Evolutionary conservation across 371 early-diverging fungal species (phyloP).

Genomic region (Syncephalastrum racemosum): DNA sequence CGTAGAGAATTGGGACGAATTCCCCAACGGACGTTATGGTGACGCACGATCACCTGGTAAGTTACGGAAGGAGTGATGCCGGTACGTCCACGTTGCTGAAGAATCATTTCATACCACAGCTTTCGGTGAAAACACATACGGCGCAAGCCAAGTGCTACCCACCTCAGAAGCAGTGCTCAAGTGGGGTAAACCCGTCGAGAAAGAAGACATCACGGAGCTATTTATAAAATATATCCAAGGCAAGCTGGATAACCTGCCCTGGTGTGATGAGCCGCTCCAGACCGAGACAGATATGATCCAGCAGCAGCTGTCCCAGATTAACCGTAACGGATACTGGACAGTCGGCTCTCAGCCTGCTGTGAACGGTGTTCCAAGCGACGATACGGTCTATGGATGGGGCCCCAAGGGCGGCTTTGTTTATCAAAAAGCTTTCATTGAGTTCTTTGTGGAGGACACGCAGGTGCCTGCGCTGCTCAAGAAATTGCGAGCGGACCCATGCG

Average conservation of each 20-base stretch:
- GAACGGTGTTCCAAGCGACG: constrained; percentile 80
- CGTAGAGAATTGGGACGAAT: constrained; percentile 91
- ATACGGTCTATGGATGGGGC: constrained; percentile 91
- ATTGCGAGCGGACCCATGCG: constrained; percentile 54
- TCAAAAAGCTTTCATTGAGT: constrained; percentile 89
- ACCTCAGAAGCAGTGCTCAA: constrained; percentile 52
- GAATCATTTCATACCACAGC: constrained; percentile 19
- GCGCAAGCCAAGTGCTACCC: constrained; percentile 66
- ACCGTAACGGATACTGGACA: constrained; percentile 80
- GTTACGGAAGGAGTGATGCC: constrained; percentile 13
- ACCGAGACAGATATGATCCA: constrained; percentile 78
- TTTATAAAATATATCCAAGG: constrained; percentile 79
- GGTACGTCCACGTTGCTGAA: not conserved
- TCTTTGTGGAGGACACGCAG: constrained; percentile 63
- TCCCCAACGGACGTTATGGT: constrained; percentile 97
- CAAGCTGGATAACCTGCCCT: constrained; percentile 76
- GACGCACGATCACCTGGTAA: constrained; percentile 84
- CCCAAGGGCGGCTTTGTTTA: constrained; percentile 92
- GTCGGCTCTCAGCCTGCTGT: constrained; percentile 95
- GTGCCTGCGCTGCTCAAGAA: constrained; percentile 45
- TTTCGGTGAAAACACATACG: constrained; percentile 60
- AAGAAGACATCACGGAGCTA: constrained; percentile 64
- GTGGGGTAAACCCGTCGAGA: constrained; percentile 77
- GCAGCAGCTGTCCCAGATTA: constrained; percentile 62
- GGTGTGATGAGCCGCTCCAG: constrained; percentile 83